Evolutionary conservation across 768 basidiomycete genomes (phyloP).

Genomic region (Phanerochaete sordida): DNA sequence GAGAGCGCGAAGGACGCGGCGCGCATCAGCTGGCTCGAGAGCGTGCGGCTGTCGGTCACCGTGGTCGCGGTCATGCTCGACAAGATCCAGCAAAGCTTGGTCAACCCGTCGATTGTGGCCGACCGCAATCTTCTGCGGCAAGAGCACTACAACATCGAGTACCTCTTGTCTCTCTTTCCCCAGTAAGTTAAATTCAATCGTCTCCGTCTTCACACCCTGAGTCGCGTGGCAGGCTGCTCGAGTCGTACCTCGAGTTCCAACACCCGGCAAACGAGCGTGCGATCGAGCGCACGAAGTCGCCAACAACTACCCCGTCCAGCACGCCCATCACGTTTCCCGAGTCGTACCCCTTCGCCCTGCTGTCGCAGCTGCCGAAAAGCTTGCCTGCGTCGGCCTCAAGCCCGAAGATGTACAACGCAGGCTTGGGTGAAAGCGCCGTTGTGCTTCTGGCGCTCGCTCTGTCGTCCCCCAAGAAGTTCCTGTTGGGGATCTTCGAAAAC

Average conservation of each 20-base stretch:
- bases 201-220: slow-evolving; percentile 2
- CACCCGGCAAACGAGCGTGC: slow-evolving; percentile 60
- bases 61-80: slow-evolving; percentile 89
- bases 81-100: slow-evolving; percentile 78
- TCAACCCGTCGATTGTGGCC: slow-evolving; percentile 56
- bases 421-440: slow-evolving; percentile 81
- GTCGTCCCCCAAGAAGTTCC: slow-evolving; percentile 74
- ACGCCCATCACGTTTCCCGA: slow-evolving; percentile 87
- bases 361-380: slow-evolving; percentile 61
- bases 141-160: slow-evolving; percentile 93
- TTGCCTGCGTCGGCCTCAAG: slow-evolving; percentile 29
- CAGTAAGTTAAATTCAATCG: slow-evolving; percentile 44
- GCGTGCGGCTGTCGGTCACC: slow-evolving; percentile 84
- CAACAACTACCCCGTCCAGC: slow-evolving; percentile 50
- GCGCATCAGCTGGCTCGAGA: slow-evolving; percentile 87
- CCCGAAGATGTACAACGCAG: slow-evolving; percentile 55
- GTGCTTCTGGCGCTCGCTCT: slow-evolving; percentile 80
- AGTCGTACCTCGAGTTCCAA: slow-evolving; percentile 85
- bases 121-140: slow-evolving; percentile 63
- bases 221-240: slow-evolving; percentile 56
- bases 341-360: slow-evolving; percentile 87
- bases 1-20: slow-evolving; percentile 67
- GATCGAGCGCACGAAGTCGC: slow-evolving; percentile 64
- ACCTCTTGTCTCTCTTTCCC: slow-evolving; percentile 76
- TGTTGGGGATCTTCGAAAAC: slow-evolving; percentile 74